These are phyloP conservation scores for Moniliophthora roreri DNA, from an alignment of 1,284 basidiomycete genomes.

Conservation along the genomic window DNA sequence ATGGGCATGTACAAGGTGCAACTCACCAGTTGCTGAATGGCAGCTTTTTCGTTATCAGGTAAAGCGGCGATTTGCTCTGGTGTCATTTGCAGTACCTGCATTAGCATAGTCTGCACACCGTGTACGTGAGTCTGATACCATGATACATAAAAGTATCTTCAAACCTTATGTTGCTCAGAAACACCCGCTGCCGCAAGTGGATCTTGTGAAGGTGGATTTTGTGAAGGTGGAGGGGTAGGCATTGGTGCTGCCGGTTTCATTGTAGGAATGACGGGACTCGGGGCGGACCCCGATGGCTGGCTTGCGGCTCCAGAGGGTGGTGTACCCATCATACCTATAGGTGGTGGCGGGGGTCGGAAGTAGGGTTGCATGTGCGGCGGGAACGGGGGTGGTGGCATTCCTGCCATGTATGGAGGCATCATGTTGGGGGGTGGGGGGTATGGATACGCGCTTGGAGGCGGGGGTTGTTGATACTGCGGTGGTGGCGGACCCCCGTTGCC, in stretches of 20 bases:
- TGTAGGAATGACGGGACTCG: slow-evolving; percentile 24
- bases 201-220: slow-evolving; percentile 21
- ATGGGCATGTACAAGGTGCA: not conserved
- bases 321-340: slow-evolving; percentile 48
- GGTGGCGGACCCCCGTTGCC: slow-evolving; percentile 28
- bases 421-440: slow-evolving; percentile 25
- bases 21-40: slow-evolving; percentile 84
- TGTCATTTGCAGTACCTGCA: slow-evolving; percentile 86
- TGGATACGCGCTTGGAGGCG: slow-evolving; percentile 31
- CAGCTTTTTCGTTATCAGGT: slow-evolving; percentile 79
- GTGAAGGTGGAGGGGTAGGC: slow-evolving; percentile 25
- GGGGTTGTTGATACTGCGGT: slow-evolving; percentile 36
- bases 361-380: slow-evolving; percentile 23
- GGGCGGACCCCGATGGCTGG: slow-evolving; percentile 2
- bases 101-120: slow-evolving; percentile 65
- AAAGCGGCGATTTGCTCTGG: slow-evolving; percentile 86
- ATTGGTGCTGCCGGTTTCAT: slow-evolving; percentile 26
- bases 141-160: slow-evolving; percentile 12
- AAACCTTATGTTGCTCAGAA: slow-evolving; percentile 36
- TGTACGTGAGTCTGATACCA: not conserved
- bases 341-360: slow-evolving; percentile 30
- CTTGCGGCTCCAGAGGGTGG: slow-evolving; percentile 23
- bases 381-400: slow-evolving; percentile 29
- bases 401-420: slow-evolving; percentile 25
- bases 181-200: slow-evolving; percentile 28